Base-by-base conservation (phyloP, 257 asterid genomes). In the Solanum corneliomulleri region DNA sequence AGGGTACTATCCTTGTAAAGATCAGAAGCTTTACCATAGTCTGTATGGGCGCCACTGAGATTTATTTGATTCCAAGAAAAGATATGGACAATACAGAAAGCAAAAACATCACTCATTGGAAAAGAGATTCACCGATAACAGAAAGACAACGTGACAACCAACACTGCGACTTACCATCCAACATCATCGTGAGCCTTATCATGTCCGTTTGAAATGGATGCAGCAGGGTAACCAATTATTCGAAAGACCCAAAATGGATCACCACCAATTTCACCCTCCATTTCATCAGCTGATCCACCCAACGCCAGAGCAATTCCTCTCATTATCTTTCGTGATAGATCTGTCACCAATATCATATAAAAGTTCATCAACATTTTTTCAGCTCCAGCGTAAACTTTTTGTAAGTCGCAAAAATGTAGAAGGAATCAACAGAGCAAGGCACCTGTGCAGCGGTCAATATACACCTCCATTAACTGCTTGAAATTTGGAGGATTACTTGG, bases 201-300 rank as follows among this genome's bases (percentile, higher is more conserved):
- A 27, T 91, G 82, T 86, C 88, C 91, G 37, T 90, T 90, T n/a
- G 81, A 89, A 45, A 72, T 86, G 88, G 88, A 66, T 23, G 86
- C 78, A 52, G 88, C 94, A 11, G 99, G 99, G 88, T 97, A 97
- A 49, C 99, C 99, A 37, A 97, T 94, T n/a, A 96, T 92, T 68
- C 99, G 98, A 1, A 92, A 86, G 52, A 95, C 99, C 99, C 99
- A 97, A 88, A 97, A 97, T 41, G 99, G 99, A 91, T 97, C 98
- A 37, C 99, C 99, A 18, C 97, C 98, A 89, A 23, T 89, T 39
- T 88, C 72, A 33, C 96, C 97, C 92, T 96, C 99, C 62, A 97
- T 93, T 39, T 88, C 92, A 56, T 93, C 94, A 49, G 86, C 80
- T 13, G 96, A 91, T 88, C 88, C 97, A 62, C 98, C 96, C 89